Base-by-base conservation (phyloP, 2,329 filamentous ascomycete species). In the Pseudocercospora eumusae region DNA sequence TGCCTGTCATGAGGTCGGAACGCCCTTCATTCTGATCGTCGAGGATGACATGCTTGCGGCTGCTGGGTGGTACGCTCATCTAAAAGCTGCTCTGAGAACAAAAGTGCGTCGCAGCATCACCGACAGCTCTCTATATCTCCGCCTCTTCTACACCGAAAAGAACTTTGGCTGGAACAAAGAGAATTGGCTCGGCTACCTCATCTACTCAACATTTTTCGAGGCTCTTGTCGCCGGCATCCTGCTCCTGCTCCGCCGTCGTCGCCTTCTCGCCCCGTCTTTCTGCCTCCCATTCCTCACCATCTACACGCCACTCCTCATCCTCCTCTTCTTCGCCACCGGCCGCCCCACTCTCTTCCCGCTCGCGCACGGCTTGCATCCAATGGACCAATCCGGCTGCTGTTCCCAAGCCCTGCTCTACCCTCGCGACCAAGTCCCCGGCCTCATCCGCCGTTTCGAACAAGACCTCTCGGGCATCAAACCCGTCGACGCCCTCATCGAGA, bases 21-120 rank as follows among this genome's bases (percentile, higher is more conserved):
- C 79, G 7, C 73, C 75, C 2, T 80, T 80, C 63, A 73, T 78
- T 40, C 70, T 75, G 5, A 77, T 82, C 42, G 66, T 82, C 4
- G 80, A 82, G 65, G 80, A 82, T 64, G 80, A 82, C 64, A 73
- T 77, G 3, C 59, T 83, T 4, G 79, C 78, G 33, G 74, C 78
- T 66, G 78, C 80, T 55, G 80, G 80, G 11, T 82, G 81, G 80
- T 80, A 77, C 64, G 71, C 77, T 53, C 75, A 78, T 4, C 77
- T 76, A 0, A 69, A 77, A 42, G 62, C 44, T 7, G 53, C 44
- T 40, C 27, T 23, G 0, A 33, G 21, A 13, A 45, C 53, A 9
- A 42, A 45, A 15, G 25, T 59, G 6, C 20, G 55, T 13, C 21
- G 47, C 13, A 53, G 40, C 10, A 66, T 23, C 13, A 18, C 44